Evolutionary conservation across 2,329 filamentous ascomycete species (phyloP).

Genomic region (Epichloe gansuensis): DNA sequence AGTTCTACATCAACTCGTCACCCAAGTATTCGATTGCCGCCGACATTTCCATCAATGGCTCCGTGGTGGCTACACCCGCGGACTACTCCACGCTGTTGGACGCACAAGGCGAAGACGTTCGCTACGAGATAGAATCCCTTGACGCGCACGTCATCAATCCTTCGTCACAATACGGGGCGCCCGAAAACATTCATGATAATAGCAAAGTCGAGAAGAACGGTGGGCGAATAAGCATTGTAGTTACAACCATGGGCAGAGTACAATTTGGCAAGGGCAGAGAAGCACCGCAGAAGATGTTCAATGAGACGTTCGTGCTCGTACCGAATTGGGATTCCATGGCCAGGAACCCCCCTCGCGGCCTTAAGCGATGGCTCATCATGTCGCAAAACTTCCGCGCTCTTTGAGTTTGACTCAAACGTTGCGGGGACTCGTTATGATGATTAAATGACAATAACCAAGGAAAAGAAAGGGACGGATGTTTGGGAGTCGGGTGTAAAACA

Average conservation of each 20-base stretch:
- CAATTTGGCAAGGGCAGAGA: slow-evolving; percentile 52
- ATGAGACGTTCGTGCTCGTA: slow-evolving; percentile 69
- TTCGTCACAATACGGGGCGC: slow-evolving; percentile 45
- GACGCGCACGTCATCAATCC: slow-evolving; percentile 70
- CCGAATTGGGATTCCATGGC: slow-evolving; percentile 54
- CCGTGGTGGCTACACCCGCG: slow-evolving; percentile 44
- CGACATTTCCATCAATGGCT: slow-evolving; percentile 72
- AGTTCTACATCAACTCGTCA: slow-evolving; percentile 58
- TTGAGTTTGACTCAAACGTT: slow-evolving; percentile 14
- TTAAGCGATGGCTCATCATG: slow-evolving; percentile 51
- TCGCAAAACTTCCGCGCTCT: slow-evolving; percentile 58
- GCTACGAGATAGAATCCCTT: slow-evolving; percentile 62
- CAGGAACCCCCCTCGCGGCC: slow-evolving; percentile 36
- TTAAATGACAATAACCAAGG: slow-evolving; percentile 5
- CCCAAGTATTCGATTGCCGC: slow-evolving; percentile 41
- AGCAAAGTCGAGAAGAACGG: slow-evolving; percentile 35
- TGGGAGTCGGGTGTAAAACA: not conserved
- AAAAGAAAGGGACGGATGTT: not conserved
- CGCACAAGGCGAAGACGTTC: slow-evolving; percentile 42
- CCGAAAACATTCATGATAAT: slow-evolving; percentile 28
- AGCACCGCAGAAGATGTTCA: slow-evolving; percentile 56
- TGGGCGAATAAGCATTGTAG: slow-evolving; percentile 52
- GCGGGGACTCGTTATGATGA: not conserved
- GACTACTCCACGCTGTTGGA: slow-evolving; percentile 58
- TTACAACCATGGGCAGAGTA: slow-evolving; percentile 63